phyloP scores from a whole-genome alignment of 2,329 filamentous ascomycete species.

The Aaosphaeria pasadenensis region DNA sequence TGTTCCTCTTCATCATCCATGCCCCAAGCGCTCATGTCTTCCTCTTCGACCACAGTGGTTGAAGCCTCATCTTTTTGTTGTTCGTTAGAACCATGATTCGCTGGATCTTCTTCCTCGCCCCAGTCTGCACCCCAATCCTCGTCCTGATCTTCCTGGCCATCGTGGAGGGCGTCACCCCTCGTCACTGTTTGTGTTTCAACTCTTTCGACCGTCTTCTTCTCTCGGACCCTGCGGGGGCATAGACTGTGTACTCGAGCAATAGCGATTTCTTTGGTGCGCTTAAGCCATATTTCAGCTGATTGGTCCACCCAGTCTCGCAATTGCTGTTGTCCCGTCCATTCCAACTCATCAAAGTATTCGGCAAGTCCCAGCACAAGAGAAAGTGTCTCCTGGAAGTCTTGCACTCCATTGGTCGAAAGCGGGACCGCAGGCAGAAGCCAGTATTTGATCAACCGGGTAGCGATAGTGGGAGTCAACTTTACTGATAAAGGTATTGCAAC shows the following conservation, averaged over 20 bases:
- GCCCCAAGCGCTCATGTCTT: constrained; percentile 50
- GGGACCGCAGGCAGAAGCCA: constrained; percentile 81
- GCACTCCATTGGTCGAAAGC: constrained; percentile 67
- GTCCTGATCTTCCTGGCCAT: constrained; percentile 62
- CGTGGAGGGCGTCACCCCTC: constrained; percentile 64
- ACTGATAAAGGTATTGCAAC: constrained; percentile 58
- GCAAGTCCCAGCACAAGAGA: constrained; percentile 64
- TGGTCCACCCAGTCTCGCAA: constrained; percentile 78
- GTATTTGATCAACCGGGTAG: constrained; percentile 63
- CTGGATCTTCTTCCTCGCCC: constrained; percentile 54
- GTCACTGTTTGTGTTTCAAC: constrained; percentile 80
- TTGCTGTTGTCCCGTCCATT: constrained; percentile 60
- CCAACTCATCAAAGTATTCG: constrained; percentile 56
- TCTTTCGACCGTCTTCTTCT: constrained; percentile 71
- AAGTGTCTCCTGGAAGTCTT: constrained; percentile 69
- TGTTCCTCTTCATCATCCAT: constrained; percentile 37
- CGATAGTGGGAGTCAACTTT: constrained; percentile 67
- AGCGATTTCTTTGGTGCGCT: constrained; percentile 75
- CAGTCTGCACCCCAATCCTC: constrained; percentile 80
- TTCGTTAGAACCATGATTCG: constrained; percentile 2
- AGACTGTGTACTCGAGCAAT: constrained; percentile 71
- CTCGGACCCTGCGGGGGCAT: constrained; percentile 64
- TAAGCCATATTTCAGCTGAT: constrained; percentile 80
- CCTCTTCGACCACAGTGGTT: constrained; percentile 36
- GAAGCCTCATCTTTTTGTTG: not conserved